These are phyloP conservation scores for Anastatica hierochuntica DNA, from an alignment of 345 rosid species.

Conservation along the genomic window DNA sequence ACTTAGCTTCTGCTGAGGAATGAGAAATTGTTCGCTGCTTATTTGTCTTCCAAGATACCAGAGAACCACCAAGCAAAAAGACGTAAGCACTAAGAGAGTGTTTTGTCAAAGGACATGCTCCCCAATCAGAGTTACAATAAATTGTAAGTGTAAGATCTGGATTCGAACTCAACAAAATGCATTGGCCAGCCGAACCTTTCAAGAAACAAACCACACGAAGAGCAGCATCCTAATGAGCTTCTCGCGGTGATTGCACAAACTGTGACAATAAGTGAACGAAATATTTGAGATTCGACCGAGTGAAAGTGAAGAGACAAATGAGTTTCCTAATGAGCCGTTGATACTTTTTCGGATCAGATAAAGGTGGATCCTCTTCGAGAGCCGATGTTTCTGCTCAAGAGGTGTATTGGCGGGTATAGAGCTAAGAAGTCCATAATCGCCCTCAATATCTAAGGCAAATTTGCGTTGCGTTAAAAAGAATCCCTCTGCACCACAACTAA, in stretches of 20 bases:
- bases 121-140: not conserved
- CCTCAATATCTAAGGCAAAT: no score
- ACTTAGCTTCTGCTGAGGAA: not conserved
- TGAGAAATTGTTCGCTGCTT: not conserved
- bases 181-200: not conserved
- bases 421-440: no score
- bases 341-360: no score
- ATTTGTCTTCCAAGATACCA: not conserved
- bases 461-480: no score
- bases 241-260: not conserved
- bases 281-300: no score
- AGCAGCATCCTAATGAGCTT: not conserved
- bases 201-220: not conserved
- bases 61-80: not conserved
- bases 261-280: not conserved
- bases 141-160: not conserved
- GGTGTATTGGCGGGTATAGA: no score
- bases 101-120: not conserved
- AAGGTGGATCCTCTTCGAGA: no score
- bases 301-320: no score
- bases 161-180: not conserved
- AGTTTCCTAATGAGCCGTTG: no score
- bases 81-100: not conserved
- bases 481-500: no score
- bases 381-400: no score